A percentile compares a stretch with the other conserved stretches of the same genome.
These are phyloP conservation scores for Leishmania lainsoni DNA, from an alignment of 208 protist species.

Conservation along the genomic window DNA sequence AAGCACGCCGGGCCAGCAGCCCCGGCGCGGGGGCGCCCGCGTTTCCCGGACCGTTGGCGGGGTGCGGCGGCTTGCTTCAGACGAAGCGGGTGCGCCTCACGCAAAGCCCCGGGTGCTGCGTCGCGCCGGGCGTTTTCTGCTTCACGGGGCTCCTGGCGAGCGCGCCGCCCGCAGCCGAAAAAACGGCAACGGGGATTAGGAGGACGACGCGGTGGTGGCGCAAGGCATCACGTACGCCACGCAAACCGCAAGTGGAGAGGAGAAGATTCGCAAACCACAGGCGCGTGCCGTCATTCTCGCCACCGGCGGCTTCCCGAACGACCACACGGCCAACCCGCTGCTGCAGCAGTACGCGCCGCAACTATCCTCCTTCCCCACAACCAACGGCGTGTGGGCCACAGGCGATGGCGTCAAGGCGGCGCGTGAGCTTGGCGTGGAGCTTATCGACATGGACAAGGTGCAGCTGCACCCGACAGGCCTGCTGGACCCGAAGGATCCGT, in stretches of 20 bases:
- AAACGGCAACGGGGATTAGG: too few relatives aligned
- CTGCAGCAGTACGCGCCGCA: constrained; percentile 80
- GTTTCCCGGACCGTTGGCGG: too few relatives aligned
- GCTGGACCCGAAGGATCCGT: constrained; percentile 90
- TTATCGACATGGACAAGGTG: constrained; percentile 94
- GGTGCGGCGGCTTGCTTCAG: too few relatives aligned
- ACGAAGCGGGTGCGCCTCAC: too few relatives aligned
- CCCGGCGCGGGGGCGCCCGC: too few relatives aligned
- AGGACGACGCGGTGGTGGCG: constrained; percentile 23
- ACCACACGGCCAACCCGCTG: constrained; percentile 57
- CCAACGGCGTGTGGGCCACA: constrained; percentile 88
- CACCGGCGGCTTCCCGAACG: constrained; percentile 90
- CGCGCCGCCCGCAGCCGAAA: too few relatives aligned
- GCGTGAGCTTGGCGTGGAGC: constrained; percentile 53
- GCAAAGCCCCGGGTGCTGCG: too few relatives aligned
- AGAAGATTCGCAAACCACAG: constrained; percentile 32
- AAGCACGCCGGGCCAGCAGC: too few relatives aligned
- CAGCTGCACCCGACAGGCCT: constrained; percentile 96
- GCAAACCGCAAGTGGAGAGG: constrained; percentile 17
- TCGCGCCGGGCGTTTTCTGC: too few relatives aligned
- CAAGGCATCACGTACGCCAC: constrained; percentile 41
- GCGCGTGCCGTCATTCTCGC: constrained; percentile 86
- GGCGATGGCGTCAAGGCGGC: constrained; percentile 83
- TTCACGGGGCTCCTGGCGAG: too few relatives aligned
- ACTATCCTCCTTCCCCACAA: constrained; percentile 77